Base-by-base conservation (phyloP, 495 filamentous ascomycete genomes). In the Aspergillus cavernicola region DNA sequence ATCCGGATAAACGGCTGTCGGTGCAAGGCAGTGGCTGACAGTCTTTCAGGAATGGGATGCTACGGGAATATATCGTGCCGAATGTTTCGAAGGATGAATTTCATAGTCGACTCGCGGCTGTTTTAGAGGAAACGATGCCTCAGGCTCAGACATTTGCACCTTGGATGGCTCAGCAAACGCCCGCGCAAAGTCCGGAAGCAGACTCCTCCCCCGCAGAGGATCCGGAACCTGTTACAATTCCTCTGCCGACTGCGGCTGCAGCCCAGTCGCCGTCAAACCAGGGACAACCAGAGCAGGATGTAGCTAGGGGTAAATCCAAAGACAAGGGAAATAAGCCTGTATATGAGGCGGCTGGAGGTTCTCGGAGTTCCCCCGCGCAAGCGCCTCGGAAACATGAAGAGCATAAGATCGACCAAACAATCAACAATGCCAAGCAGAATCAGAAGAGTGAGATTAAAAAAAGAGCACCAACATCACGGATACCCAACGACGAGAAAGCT, bases 1-100 rank as follows among this genome's bases (percentile, higher is more conserved):
- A 36, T 19, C 13, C 36, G 45, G 19, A 8, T 22, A 7, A 1
- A 7, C 15, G 8, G 9, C 26, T n/a, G 2, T 26, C 31, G 10
- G 32, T 8, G 33, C 28, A 40, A 31, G 6, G 10, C 24, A 33
- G 16, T 32, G 18, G 36, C 41, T 63, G 43, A 63, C 51, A 6
- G 13, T 32, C 7, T 55, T 19, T 36, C 52, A 85, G 82, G 56
- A 78, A 83, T 67, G 83, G 77, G 16, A 74, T 79, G 52, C 60
- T 87, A 16, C 79, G 82, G 50, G 84, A 87, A 62, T 87, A 87
- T 55, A 72, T 88, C n/a, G 69, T 73, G 46, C 66, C 80, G 16
- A 81, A 82, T 3, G 72, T 80, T 2, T 63, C 73, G 16, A 95
- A 79, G 53, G 79, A 81, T 10, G 80, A 82, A 8, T 85, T 88